phyloP scores from a whole-genome alignment of 345 rosid species.

The Brassica rapa region DNA sequence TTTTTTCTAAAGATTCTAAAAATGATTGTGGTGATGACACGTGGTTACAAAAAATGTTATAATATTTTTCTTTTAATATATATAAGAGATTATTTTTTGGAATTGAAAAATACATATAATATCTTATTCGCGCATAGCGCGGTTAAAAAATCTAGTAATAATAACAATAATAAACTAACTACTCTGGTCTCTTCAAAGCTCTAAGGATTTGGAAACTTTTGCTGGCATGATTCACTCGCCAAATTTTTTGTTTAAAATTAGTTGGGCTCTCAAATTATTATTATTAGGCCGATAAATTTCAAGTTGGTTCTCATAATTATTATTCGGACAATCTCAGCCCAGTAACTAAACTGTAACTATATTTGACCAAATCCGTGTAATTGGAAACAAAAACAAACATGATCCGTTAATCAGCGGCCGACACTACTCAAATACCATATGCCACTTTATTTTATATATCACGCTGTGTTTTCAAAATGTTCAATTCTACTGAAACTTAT shows the following conservation, averaged over 20 bases:
- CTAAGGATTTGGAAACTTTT: background rate
- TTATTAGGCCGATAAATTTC: background rate
- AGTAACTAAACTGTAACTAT: background rate
- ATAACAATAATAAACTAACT: too few relatives aligned
- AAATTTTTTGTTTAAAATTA: background rate
- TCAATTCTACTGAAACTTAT: background rate
- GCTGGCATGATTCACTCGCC: background rate
- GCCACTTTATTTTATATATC: background rate
- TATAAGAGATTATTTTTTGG: too few relatives aligned
- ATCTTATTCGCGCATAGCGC: too few relatives aligned
- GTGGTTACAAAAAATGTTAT: too few relatives aligned
- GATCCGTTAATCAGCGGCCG: constrained; percentile 28
- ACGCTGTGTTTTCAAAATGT: background rate
- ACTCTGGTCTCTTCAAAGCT: background rate
- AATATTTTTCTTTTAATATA: too few relatives aligned
- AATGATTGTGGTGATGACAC: too few relatives aligned
- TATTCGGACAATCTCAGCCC: background rate
- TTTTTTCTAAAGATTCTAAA: too few relatives aligned
- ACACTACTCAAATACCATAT: background rate
- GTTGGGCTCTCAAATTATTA: background rate
- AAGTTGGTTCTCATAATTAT: background rate
- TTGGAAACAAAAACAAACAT: background rate
- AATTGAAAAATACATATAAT: too few relatives aligned
- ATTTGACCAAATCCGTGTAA: background rate
- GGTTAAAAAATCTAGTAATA: too few relatives aligned